A percentile compares a stretch with the other conserved stretches of the same genome.
These are phyloP conservation scores for Magnolia changhungtana DNA, from an alignment of 164 flowering plant genomes.

Conservation along the genomic window DNA sequence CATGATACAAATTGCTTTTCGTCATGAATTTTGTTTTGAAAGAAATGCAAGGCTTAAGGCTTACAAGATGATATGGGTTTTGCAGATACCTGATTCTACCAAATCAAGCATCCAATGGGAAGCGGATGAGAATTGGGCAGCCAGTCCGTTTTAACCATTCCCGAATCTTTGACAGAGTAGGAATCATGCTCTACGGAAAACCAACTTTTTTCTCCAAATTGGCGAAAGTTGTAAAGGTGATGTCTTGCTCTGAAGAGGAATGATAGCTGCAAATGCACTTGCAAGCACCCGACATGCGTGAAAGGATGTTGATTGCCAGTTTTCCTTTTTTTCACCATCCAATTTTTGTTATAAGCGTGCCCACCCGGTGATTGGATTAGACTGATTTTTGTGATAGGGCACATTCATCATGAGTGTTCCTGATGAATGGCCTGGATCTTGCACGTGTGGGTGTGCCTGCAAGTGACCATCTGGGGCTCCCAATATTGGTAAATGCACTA, in stretches of 20 bases:
- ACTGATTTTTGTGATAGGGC: no score
- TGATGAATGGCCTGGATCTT: no score
- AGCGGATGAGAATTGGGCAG: slow-evolving; percentile 20
- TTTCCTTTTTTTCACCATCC: no score
- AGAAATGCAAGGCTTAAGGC: background rate
- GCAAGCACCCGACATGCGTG: background rate
- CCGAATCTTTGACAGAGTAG: slow-evolving; percentile 49
- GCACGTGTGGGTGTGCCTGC: no score
- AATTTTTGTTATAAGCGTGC: no score
- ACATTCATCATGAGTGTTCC: no score
- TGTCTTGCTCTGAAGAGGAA: background rate
- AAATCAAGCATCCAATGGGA: slow-evolving; percentile 21
- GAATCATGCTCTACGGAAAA: slow-evolving; percentile 63
- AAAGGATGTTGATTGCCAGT: no score
- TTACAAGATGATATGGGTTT: background rate
- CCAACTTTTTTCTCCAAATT: slow-evolving; percentile 48
- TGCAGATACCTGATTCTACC: slow-evolving; percentile 52
- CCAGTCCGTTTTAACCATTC: slow-evolving; percentile 7
- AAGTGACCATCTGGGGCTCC: no score
- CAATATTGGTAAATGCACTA: no score
- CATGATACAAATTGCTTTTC: background rate
- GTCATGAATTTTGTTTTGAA: background rate
- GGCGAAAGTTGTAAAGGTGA: slow-evolving; percentile 44
- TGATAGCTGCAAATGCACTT: background rate
- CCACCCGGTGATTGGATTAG: no score